These are phyloP conservation scores for Chlorophyllum brunneum DNA, from an alignment of 768 basidiomycete species.

Conservation along the genomic window DNA sequence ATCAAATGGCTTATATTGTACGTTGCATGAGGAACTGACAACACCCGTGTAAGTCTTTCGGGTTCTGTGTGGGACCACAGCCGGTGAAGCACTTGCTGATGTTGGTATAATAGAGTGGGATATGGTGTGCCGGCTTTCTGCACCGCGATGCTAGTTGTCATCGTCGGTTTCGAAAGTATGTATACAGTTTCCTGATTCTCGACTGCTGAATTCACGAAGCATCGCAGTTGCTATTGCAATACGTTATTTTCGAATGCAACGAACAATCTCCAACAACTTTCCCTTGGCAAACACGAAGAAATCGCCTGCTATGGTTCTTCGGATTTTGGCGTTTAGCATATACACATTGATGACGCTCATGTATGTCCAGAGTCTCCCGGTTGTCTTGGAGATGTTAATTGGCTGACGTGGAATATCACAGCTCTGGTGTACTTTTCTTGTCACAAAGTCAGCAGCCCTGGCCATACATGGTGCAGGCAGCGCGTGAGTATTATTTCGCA, in stretches of 20 bases:
- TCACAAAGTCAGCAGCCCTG: slow-evolving; percentile 24
- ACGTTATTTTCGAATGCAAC: slow-evolving; percentile 39
- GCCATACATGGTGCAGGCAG: slow-evolving; percentile 47
- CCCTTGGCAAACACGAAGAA: slow-evolving; percentile 34
- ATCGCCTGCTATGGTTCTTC: slow-evolving; percentile 33
- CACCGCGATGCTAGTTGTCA: slow-evolving; percentile 31
- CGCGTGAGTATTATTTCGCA: slow-evolving; percentile 30
- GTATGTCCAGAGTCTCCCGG: slow-evolving; percentile 24
- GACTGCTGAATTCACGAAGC: background rate
- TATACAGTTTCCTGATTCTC: background rate
- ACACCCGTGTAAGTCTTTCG: slow-evolving; percentile 30
- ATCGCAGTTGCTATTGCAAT: slow-evolving; percentile 37
- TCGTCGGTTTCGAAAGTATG: slow-evolving; percentile 44
- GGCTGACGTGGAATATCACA: slow-evolving; percentile 14
- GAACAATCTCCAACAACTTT: slow-evolving; percentile 32
- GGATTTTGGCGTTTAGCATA: slow-evolving; percentile 39
- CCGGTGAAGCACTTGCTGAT: background rate
- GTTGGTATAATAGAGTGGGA: slow-evolving; percentile 17
- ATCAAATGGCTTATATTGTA: slow-evolving; percentile 50
- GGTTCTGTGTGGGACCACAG: background rate
- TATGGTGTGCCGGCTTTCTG: slow-evolving; percentile 43
- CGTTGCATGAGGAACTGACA: slow-evolving; percentile 19
- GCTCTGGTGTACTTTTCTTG: slow-evolving; percentile 35
- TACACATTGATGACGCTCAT: slow-evolving; percentile 40
- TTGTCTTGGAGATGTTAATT: background rate